Conservation (phyloP, 306 rosid species). For the Citrullus colocynthis region DNA sequence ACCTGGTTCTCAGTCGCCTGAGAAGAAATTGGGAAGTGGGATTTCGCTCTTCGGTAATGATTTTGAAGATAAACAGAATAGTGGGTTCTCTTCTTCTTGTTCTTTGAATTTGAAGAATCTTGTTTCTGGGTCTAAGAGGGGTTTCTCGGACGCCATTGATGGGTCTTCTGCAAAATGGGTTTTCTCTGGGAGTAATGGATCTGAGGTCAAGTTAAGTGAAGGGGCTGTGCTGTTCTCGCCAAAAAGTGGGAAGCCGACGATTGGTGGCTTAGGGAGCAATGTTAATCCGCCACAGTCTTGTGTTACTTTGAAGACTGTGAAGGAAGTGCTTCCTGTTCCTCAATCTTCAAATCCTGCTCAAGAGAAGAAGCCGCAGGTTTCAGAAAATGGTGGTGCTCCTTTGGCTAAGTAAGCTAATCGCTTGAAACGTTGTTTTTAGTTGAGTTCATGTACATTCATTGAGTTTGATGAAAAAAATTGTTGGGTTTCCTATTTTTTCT, state of each 20-base stretch:
- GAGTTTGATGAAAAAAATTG: background rate
- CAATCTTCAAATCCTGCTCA: conserved; percentile 32
- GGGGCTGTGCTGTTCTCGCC: conserved; percentile 36
- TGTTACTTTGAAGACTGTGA: conserved; percentile 18
- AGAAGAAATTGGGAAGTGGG: conserved; percentile 34
- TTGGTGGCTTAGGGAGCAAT: conserved; percentile 26
- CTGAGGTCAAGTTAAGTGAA: conserved; percentile 43
- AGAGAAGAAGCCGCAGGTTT: conserved; percentile 45
- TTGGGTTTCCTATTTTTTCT: background rate
- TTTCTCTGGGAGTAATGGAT: conserved; percentile 46
- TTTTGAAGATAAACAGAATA: conserved; percentile 37
- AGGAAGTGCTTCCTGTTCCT: conserved; percentile 35
- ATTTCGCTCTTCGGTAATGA: conserved; percentile 56
- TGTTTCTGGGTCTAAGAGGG: conserved; percentile 67
- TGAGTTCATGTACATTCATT: too few relatives aligned
- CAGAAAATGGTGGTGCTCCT: conserved; percentile 50
- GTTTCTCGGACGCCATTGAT: conserved; percentile 65
- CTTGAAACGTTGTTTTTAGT: background rate
- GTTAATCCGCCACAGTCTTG: conserved; percentile 12
- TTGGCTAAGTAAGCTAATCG: conserved; percentile 51
- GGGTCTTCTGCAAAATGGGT: conserved; percentile 55
- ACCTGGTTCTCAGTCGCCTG: conserved; percentile 65
- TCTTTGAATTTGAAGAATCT: conserved; percentile 33
- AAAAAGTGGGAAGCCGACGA: conserved; percentile 30
- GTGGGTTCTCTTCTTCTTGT: conserved; percentile 30